Percentiles rank a stretch among this genome's conserved stretches.
phyloP scores from a whole-genome alignment of 2,329 filamentous ascomycete species.

The Verruconis gallopava region DNA sequence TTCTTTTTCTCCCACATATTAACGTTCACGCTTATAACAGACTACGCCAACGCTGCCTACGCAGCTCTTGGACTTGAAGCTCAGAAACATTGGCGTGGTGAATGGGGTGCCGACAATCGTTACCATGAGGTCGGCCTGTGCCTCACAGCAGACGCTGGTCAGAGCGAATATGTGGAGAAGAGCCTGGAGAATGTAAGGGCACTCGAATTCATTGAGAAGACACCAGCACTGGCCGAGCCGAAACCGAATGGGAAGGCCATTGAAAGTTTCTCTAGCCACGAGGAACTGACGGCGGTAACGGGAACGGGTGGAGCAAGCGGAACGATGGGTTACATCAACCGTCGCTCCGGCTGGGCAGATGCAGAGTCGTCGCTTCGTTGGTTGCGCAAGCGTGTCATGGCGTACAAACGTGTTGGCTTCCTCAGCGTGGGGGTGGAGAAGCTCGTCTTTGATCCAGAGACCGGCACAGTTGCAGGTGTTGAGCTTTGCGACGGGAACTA shows the following conservation, averaged over 20 bases:
- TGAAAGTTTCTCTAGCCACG: conserved; percentile 24
- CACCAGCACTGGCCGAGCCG: background rate
- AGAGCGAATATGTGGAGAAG: conserved; percentile 27
- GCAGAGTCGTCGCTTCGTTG: conserved; percentile 58
- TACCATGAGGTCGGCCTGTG: conserved; percentile 60
- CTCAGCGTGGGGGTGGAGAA: conserved; percentile 34
- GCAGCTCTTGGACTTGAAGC: conserved; percentile 59
- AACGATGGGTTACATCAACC: conserved; percentile 60
- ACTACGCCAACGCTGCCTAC: conserved; percentile 67
- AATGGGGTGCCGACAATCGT: conserved; percentile 47
- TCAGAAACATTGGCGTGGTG: conserved; percentile 50
- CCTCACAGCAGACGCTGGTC: conserved; percentile 39
- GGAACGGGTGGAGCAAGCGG: conserved; percentile 37
- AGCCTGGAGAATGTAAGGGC: conserved; percentile 23
- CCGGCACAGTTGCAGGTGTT: conserved; percentile 41
- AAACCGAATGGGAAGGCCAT: conserved; percentile 34
- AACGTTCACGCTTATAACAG: background rate
- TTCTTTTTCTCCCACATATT: background rate
- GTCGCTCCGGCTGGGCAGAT: conserved; percentile 66
- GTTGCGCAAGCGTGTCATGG: conserved; percentile 42
- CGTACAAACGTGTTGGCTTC: conserved; percentile 40
- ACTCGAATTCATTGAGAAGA: conserved; percentile 15
- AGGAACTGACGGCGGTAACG: conserved; percentile 27
- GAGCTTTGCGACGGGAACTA: conserved; percentile 37
- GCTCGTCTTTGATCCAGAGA: conserved; percentile 23